Conservation (phyloP, 106 monocot species). For the Cymbidium sinense region DNA sequence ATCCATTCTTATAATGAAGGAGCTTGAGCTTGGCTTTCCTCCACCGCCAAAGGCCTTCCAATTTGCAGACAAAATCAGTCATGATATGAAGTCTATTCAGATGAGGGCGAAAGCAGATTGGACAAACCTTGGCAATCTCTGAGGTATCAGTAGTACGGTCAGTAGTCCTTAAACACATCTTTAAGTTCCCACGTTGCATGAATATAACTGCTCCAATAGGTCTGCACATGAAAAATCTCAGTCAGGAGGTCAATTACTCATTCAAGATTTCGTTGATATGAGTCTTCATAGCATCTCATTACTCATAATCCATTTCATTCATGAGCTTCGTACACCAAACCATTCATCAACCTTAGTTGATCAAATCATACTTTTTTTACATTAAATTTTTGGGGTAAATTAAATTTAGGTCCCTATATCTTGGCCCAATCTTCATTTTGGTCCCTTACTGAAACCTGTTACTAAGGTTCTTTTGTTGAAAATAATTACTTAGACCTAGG, state of each 20-base stretch:
- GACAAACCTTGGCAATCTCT: constrained; percentile 68
- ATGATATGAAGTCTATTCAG: not conserved
- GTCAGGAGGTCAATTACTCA: not conserved
- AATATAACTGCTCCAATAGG: constrained; percentile 82
- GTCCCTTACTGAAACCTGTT: no score
- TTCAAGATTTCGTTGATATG: not conserved
- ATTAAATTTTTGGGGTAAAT: not conserved
- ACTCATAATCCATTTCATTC: not conserved
- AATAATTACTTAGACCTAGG: no score
- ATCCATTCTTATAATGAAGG: constrained; percentile 82
- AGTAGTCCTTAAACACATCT: constrained; percentile 69
- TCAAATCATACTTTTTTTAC: not conserved
- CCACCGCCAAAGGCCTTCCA: constrained; percentile 74
- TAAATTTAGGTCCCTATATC: not conserved
- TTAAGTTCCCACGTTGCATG: constrained; percentile 66
- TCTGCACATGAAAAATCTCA: constrained; percentile 18
- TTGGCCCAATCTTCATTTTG: not conserved
- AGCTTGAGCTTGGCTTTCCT: constrained; percentile 63
- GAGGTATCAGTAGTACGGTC: constrained; percentile 42
- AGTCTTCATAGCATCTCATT: not conserved
- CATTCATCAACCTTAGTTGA: no score
- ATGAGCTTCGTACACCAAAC: not conserved
- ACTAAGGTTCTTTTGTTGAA: not conserved
- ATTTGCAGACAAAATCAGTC: not conserved
- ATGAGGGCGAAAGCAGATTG: not conserved